Evolutionary conservation across 2,329 filamentous ascomycete species (phyloP).

Genomic region (Colletotrichum caudatum): DNA sequence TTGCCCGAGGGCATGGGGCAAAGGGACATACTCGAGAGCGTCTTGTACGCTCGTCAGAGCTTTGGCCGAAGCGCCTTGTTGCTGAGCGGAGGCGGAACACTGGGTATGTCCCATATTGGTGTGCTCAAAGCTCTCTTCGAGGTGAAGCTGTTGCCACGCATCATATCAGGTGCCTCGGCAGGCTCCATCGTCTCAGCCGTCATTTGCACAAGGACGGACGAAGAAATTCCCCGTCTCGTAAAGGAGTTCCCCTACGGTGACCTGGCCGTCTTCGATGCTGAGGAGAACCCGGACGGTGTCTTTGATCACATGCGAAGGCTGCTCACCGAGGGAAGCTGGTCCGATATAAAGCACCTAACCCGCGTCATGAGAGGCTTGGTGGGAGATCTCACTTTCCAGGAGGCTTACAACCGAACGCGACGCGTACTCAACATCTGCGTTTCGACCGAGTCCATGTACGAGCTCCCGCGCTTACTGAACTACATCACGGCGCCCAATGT

Average conservation of each 20-base stretch:
- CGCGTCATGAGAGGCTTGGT: slow-evolving; percentile 84
- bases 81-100: slow-evolving; percentile 87
- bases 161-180: slow-evolving; percentile 89
- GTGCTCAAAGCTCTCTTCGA: slow-evolving; percentile 86
- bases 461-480: slow-evolving; percentile 87
- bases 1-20: slow-evolving; percentile 68
- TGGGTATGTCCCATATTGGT: slow-evolving; percentile 93
- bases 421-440: slow-evolving; percentile 95
- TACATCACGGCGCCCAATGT: slow-evolving; percentile 95
- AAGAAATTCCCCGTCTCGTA: slow-evolving; percentile 79
- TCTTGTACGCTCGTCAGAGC: slow-evolving; percentile 79
- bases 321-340: slow-evolving; percentile 84
- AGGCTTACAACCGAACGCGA: slow-evolving; percentile 94
- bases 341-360: slow-evolving; percentile 84
- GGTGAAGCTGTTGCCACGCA: slow-evolving; percentile 79
- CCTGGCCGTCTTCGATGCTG: slow-evolving; percentile 80
- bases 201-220: slow-evolving; percentile 81
- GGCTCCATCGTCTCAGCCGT: slow-evolving; percentile 88
- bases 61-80: slow-evolving; percentile 88
- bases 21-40: slow-evolving; percentile 72
- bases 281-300: slow-evolving; percentile 69
- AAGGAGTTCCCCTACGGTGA: slow-evolving; percentile 82
- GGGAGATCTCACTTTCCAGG: slow-evolving; percentile 93
- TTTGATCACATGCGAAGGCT: slow-evolving; percentile 78
- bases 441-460: slow-evolving; percentile 87